These are phyloP conservation scores for Penicillium occitanis DNA, from an alignment of 2,329 filamentous ascomycete species.

Conservation along the genomic window DNA sequence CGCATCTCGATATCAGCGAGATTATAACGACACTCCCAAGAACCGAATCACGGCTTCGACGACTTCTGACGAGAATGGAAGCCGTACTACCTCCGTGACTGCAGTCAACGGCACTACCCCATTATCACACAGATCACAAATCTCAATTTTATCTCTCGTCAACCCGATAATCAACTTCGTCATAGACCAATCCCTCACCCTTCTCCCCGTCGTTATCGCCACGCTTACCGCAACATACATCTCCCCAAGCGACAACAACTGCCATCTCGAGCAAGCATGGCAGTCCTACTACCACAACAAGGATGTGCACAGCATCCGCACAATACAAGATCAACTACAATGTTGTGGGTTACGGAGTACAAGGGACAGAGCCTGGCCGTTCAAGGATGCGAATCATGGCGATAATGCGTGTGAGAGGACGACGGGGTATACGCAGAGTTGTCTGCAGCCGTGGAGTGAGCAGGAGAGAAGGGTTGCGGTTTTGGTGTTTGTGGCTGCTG, in stretches of 20 bases:
- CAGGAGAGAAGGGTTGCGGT: constrained; percentile 30
- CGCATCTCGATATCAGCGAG: constrained; percentile 8
- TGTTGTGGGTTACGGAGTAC: constrained; percentile 39
- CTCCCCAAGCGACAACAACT: constrained; percentile 28
- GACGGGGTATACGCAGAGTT: constrained; percentile 34
- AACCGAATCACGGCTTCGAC: background rate
- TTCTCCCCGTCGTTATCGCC: constrained; percentile 32
- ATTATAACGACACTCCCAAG: background rate
- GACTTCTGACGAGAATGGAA: constrained; percentile 1
- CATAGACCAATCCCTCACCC: constrained; percentile 26
- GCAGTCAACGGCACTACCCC: background rate
- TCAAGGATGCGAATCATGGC: constrained; percentile 33
- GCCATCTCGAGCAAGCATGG: constrained; percentile 35
- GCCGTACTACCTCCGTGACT: constrained; percentile 5
- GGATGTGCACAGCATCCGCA: constrained; percentile 32
- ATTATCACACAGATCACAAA: background rate
- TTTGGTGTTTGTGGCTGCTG: constrained; percentile 31
- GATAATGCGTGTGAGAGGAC: constrained; percentile 35
- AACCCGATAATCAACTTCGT: constrained; percentile 12
- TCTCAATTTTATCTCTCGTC: background rate
- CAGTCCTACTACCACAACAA: constrained; percentile 33
- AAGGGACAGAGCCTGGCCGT: constrained; percentile 41
- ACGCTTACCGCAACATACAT: constrained; percentile 34
- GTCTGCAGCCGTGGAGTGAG: constrained; percentile 32
- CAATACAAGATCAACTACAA: constrained; percentile 35